Evolutionary conservation across 352 stramenopile genomes (phyloP), one percentile per base, ranked within the genome.

Genomic region (Blastocystis hominis): DNA sequence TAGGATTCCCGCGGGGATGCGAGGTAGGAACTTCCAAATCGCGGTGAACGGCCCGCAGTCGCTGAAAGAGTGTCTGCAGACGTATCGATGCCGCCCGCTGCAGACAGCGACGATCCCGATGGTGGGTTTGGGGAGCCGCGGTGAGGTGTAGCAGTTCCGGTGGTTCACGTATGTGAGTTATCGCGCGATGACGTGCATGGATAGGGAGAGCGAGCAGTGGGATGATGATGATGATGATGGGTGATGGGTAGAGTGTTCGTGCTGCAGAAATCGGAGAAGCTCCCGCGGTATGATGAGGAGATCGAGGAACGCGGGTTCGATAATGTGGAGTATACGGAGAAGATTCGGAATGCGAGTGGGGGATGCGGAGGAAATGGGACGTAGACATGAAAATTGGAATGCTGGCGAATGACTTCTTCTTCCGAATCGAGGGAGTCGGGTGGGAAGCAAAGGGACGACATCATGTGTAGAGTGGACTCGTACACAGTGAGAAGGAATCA

Each of bases 101-200:
- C 53, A 54, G 72, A 84, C 72, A 4, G 54, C 72, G 17, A 84
- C 72, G 3, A 84, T 69, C 44, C 24, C 72, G 5, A 46, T 84
- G 72, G 72, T 84, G 10, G 20, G n/a, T 5, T 38, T 47, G 30
- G 7, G 10, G 40, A 15, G 30, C 0, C 4, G n/a, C 6, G n/a
- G 9, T 84, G 72, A 66, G 4, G 44, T 2, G 6, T 68, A 84
- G 72, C 72, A 69, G n/a, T 84, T 84, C 72, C 34, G 53, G 1
- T 84, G 72, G 72, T 84, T 84, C n/a, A 68, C 72, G 3, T 84
- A 66, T 53, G 44, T 84, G 5, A 84, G 68, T 30, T 84, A 84
- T 68, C 72, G 72, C 2, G 46, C 72, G 0, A 84, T 84, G 72
- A 63, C 66, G 34, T 84, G 72, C 30, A 63, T 84, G 20, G 72